These are phyloP conservation scores for Tulasnella sp. DNA, from an alignment of 768 basidiomycete species.

Conservation along the genomic window DNA sequence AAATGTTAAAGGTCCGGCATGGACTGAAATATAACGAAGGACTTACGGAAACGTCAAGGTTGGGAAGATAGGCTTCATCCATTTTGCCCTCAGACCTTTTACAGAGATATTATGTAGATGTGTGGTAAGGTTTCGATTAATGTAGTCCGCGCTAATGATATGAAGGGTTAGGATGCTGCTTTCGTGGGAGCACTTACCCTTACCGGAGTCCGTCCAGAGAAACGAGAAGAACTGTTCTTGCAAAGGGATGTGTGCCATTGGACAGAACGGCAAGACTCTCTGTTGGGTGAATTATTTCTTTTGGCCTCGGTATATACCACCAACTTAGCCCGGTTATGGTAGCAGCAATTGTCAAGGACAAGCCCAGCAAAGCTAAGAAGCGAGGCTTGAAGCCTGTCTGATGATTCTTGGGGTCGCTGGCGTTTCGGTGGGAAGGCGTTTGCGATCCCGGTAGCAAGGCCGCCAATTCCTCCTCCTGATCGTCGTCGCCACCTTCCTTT, in stretches of 20 bases:
- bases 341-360: no score
- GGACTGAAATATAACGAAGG: background rate
- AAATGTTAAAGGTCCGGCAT: background rate
- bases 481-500: conserved; percentile 36
- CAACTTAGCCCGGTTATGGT: no score
- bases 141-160: conserved; percentile 61
- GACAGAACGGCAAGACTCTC: conserved; percentile 27
- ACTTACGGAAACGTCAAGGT: conserved; percentile 85
- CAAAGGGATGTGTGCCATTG: conserved; percentile 79
- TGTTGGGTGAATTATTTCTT: background rate
- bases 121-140: conserved; percentile 77
- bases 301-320: no score
- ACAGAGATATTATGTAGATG: conserved; percentile 71
- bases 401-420: no score
- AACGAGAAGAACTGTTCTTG: conserved; percentile 68
- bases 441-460: conserved; percentile 33
- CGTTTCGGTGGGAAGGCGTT: no score
- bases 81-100: conserved; percentile 78
- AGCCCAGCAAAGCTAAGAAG: no score
- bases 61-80: conserved; percentile 79
- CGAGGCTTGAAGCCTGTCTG: no score
- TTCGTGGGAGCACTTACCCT: conserved; percentile 21
- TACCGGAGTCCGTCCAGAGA: conserved; percentile 81
- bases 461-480: conserved; percentile 37
- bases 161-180: background rate